Percentiles rank a stretch among this genome's conserved stretches.
These are phyloP conservation scores for Boletellus ananiceps DNA, from an alignment of 768 basidiomycete genomes.

Conservation along the genomic window DNA sequence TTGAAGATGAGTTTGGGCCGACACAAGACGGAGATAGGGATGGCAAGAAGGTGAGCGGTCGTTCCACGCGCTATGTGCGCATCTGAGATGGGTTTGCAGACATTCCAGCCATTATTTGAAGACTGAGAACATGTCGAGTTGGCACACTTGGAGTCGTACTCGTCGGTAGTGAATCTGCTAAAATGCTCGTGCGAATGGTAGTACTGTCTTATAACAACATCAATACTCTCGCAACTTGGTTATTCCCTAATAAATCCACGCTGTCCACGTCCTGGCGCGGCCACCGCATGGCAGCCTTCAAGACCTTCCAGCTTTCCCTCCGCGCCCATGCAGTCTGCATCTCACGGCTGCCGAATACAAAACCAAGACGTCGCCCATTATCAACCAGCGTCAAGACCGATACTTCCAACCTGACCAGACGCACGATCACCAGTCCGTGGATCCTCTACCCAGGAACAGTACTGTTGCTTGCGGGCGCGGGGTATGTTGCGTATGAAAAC, in stretches of 20 bases:
- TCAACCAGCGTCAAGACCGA: constrained; percentile 6
- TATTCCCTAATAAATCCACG: not conserved
- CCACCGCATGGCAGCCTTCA: constrained; percentile 11
- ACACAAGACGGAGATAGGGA: constrained; percentile 26
- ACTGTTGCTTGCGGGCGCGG: constrained; percentile 29
- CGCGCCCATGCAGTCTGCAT: not conserved
- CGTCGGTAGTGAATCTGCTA: not conserved
- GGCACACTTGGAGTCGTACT: not conserved
- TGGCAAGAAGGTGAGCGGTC: constrained; percentile 23
- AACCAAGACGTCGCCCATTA: constrained; percentile 6
- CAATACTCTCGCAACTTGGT: not conserved
- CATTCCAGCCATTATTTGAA: constrained; percentile 32
- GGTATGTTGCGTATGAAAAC: constrained; percentile 56
- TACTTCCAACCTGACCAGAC: constrained; percentile 1
- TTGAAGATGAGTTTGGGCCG: constrained; percentile 32
- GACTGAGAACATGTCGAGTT: constrained; percentile 16
- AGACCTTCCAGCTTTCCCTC: constrained; percentile 9
- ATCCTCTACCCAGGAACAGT: constrained; percentile 22
- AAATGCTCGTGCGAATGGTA: not conserved
- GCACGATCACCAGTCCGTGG: constrained; percentile 15
- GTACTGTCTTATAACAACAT: not conserved
- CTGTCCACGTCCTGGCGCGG: constrained; percentile 16
- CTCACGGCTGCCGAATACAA: constrained; percentile 5
- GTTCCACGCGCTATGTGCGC: not conserved
- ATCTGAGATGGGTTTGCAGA: constrained; percentile 9